Evolutionary conservation across 768 basidiomycete species (phyloP).

Genomic region (Nidularia sp.): DNA sequence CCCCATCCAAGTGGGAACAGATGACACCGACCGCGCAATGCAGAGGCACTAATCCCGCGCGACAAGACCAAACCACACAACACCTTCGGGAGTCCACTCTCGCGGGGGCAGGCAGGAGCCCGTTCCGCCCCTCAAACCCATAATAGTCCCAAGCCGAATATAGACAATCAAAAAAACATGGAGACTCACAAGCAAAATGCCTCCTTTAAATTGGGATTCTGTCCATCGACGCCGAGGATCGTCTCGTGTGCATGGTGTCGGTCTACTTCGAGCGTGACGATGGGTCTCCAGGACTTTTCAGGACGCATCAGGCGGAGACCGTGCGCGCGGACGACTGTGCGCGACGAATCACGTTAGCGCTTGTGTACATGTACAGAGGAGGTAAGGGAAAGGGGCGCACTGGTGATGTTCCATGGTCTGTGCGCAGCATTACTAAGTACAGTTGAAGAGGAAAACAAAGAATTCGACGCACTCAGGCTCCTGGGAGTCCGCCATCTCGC

Average conservation of each 20-base stretch:
- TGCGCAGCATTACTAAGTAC: background rate
- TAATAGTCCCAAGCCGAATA: background rate
- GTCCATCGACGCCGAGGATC: slow-evolving; percentile 62
- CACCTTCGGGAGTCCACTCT: no score
- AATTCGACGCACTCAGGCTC: no score
- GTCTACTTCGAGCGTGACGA: slow-evolving; percentile 54
- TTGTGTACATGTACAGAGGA: background rate
- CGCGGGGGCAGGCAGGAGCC: no score
- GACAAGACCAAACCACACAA: no score
- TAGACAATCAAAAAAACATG: background rate
- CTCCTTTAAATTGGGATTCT: slow-evolving; percentile 62
- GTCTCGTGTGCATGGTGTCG: slow-evolving; percentile 51
- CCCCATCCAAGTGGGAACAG: no score
- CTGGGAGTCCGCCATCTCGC: no score
- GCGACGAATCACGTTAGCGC: background rate
- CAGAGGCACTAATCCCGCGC: no score
- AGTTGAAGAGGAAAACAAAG: no score
- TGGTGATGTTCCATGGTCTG: slow-evolving; percentile 29
- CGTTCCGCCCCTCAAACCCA: background rate
- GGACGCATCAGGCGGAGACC: slow-evolving; percentile 48
- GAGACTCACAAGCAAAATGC: slow-evolving; percentile 48
- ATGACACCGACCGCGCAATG: no score
- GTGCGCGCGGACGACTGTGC: slow-evolving; percentile 34
- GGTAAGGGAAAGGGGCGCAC: slow-evolving; percentile 8
- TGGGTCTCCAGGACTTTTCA: slow-evolving; percentile 66